Percentiles rank a stretch among this genome's conserved stretches.
phyloP scores from a whole-genome alignment of 306 rosid genomes.

The Lathyrus oleraceus region DNA sequence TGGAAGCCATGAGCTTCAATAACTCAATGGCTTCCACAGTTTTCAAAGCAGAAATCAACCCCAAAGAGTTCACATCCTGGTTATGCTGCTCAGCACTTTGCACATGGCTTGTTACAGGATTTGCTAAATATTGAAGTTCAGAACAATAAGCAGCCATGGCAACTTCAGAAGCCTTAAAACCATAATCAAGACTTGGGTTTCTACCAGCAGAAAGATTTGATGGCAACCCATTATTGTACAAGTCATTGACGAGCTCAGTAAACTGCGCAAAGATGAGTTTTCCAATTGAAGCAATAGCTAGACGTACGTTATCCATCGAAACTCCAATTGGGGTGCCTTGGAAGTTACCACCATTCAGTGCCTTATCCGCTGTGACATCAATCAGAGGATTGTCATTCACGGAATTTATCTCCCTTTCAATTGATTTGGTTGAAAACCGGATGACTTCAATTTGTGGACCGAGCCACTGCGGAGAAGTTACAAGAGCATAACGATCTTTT shows the following conservation, averaged over 20 bases:
- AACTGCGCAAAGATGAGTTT: constrained; percentile 54
- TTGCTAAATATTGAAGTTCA: constrained; percentile 48
- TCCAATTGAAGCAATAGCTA: constrained; percentile 54
- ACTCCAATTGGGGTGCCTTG: constrained; percentile 61
- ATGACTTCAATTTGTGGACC: constrained; percentile 57
- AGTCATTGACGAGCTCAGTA: constrained; percentile 48
- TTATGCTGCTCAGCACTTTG: constrained; percentile 56
- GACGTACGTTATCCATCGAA: constrained; percentile 50
- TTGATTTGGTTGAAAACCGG: constrained; percentile 44
- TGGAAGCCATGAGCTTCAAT: constrained; percentile 51
- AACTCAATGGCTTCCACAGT: constrained; percentile 48
- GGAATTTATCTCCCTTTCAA: constrained; percentile 52
- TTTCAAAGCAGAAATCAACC: constrained; percentile 51
- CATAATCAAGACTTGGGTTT: constrained; percentile 54
- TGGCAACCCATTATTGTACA: constrained; percentile 50
- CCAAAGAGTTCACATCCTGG: constrained; percentile 56
- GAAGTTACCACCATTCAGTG: constrained; percentile 49
- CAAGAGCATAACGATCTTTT: constrained; percentile 50
- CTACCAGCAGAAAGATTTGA: constrained; percentile 48
- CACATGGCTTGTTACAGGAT: constrained; percentile 45
- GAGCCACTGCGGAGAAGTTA: constrained; percentile 58
- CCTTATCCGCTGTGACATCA: constrained; percentile 37
- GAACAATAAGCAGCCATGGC: constrained; percentile 57
- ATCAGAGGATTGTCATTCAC: constrained; percentile 56
- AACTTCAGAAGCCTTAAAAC: constrained; percentile 52